These are phyloP conservation scores for Arthroderma sp. DNA, from an alignment of 2,329 filamentous ascomycete species.

Conservation along the genomic window DNA sequence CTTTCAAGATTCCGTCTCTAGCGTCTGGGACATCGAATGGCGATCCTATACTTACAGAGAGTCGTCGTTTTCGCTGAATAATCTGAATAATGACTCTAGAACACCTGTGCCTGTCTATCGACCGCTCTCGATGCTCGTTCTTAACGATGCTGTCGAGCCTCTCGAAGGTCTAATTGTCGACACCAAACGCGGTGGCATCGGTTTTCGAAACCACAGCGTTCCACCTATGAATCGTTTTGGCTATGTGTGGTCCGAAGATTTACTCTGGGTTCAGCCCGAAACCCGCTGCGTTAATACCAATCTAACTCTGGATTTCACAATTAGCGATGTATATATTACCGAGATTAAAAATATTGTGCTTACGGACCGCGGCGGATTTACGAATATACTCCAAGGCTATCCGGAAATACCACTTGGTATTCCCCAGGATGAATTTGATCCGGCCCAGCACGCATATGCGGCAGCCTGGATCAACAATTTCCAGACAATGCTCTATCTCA, in stretches of 20 bases:
- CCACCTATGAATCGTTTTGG: conserved; percentile 21
- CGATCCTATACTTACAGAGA: conserved; percentile 2
- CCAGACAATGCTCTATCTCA: background rate
- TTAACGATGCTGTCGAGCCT: conserved; percentile 15
- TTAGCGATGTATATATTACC: conserved; percentile 8
- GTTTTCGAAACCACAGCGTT: conserved; percentile 33
- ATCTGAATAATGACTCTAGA: background rate
- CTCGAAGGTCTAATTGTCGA: conserved; percentile 32
- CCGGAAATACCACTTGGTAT: conserved; percentile 8
- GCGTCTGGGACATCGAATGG: conserved; percentile 26
- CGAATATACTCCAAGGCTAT: conserved; percentile 8
- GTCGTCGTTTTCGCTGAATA: background rate
- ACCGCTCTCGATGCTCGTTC: conserved; percentile 15
- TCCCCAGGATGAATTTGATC: background rate
- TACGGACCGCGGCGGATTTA: conserved; percentile 29
- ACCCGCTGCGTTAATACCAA: conserved; percentile 32
- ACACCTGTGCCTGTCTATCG: conserved; percentile 2
- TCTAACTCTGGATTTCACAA: conserved; percentile 26
- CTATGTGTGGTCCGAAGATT: conserved; percentile 28
- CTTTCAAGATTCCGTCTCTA: conserved; percentile 16
- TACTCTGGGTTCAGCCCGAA: conserved; percentile 32
- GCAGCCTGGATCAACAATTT: conserved; percentile 2
- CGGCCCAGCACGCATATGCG: background rate
- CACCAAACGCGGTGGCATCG: conserved; percentile 29
- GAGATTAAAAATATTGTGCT: conserved; percentile 16